These are phyloP conservation scores for Aspergillus sp. DNA, from an alignment of 2,329 filamentous ascomycete species.

Conservation along the genomic window DNA sequence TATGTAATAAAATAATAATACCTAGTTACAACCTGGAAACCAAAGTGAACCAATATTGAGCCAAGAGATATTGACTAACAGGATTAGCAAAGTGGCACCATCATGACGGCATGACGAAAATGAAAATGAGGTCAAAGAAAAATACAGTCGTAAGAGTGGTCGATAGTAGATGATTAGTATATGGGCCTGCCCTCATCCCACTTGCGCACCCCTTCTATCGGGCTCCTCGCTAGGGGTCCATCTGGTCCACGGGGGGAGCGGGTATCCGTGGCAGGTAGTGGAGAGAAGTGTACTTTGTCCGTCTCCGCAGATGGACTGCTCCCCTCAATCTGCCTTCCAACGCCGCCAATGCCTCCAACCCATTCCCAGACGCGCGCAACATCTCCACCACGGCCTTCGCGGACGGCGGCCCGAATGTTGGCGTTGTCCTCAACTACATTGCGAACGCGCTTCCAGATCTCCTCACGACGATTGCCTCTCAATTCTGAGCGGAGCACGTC, in stretches of 20 bases:
- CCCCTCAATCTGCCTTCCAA: constrained; percentile 38
- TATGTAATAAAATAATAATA: background rate
- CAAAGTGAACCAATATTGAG: background rate
- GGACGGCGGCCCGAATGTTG: constrained; percentile 80
- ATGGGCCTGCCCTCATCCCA: constrained; percentile 46
- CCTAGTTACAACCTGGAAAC: background rate
- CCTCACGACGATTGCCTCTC: constrained; percentile 70
- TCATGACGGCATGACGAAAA: background rate
- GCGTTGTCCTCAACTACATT: constrained; percentile 89
- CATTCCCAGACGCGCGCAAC: constrained; percentile 68
- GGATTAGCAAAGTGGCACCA: background rate
- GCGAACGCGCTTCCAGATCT: constrained; percentile 80
- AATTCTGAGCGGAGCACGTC: constrained; percentile 85
- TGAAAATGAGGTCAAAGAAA: background rate
- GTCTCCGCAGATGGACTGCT: constrained; percentile 25
- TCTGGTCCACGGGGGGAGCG: constrained; percentile 15
- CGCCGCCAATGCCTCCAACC: constrained; percentile 60
- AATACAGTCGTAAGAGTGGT: background rate
- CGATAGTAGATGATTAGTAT: constrained; percentile 29
- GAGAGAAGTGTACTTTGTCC: constrained; percentile 28
- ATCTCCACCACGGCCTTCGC: constrained; percentile 56
- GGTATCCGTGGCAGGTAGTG: constrained; percentile 22
- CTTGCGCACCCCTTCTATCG: constrained; percentile 27
- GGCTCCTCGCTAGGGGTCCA: constrained; percentile 21
- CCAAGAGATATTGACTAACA: background rate